phyloP scores from a whole-genome alignment of 768 basidiomycete species.

The Calvatia gigantea region DNA sequence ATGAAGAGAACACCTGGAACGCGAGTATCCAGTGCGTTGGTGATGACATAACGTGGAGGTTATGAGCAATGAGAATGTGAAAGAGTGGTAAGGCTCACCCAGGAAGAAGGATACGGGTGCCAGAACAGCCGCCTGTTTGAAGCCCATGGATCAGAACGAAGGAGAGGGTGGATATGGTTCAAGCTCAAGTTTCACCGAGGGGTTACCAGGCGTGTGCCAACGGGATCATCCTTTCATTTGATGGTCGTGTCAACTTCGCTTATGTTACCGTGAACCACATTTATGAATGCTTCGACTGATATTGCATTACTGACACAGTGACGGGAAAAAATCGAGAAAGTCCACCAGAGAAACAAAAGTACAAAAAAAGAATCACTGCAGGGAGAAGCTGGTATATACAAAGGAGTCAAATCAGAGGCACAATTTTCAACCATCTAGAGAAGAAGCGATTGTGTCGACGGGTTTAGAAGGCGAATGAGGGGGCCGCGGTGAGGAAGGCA shows the following conservation, averaged over 20 bases:
- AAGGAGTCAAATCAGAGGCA: constrained; percentile 13
- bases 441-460: constrained; percentile 19
- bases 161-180: constrained; percentile 8
- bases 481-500: constrained; percentile 56
- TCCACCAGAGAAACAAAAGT: too few species aligned
- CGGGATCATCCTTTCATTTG: neutral
- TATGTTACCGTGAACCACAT: neutral
- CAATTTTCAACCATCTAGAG: constrained; percentile 17
- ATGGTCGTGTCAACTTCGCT: neutral
- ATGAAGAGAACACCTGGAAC: constrained; percentile 73
- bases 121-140: constrained; percentile 85
- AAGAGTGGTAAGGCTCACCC: constrained; percentile 43
- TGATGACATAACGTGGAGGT: constrained; percentile 8
- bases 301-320: neutral
- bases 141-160: constrained; percentile 58
- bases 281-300: neutral
- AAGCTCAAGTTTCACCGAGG: neutral
- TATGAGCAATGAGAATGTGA: constrained; percentile 13
- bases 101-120: constrained; percentile 88
- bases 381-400: neutral
- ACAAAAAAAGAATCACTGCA: neutral
- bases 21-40: constrained; percentile 6
- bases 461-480: constrained; percentile 35
- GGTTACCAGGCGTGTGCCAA: neutral
- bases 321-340: too few species aligned